Base-by-base conservation (phyloP, 2,329 filamentous ascomycete genomes). In the Metarhizium brunneum region DNA sequence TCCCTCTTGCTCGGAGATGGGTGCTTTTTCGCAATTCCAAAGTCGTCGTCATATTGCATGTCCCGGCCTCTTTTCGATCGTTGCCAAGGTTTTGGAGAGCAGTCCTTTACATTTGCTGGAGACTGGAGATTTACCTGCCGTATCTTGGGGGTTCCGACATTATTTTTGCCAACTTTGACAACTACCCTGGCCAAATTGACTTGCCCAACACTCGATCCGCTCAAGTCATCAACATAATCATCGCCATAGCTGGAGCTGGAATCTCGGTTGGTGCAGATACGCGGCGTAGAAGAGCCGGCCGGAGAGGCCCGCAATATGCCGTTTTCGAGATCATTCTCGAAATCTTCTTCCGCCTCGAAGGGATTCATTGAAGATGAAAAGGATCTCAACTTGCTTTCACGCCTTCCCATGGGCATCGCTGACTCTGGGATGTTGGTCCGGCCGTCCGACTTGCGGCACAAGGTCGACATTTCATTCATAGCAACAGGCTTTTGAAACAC, bases 1-100 rank as follows among this genome's bases (percentile, higher is more conserved):
- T 68, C 69, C 35, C 66, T 63, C 56, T 75, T 75, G 63, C 69
- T 74, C 2, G 74, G 74, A 2, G 74, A 76, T 6, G 74, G 74
- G 43, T 76, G 73, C 55, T 76, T 76, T 65, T 76, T 76, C 16
- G 65, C 62, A 45, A 59, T 58, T 48, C 63, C 61, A 45, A 7
- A 32, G 13, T 54, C 53, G 42, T 20, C 47, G 40, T 20, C 47
- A 52, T 14, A 6, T 16, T 29, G 7, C 36, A 42, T 13, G 54
- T 14, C 11, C 60, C 20, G 35, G 52, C 18, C 16, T 45, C 25
- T 50, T 38, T 43, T 58, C 13, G 53, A 50, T 2, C 29, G 30
- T 36, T 51, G 53, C 29, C 45, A 30, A 30, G 25, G 51, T 40
- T 20, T 57, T 40, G 55, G 32, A 2, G 42, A 20, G n/a, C 4